Base-by-base conservation (phyloP, 1,139 yeast genomes). In the Candida anutae region DNA sequence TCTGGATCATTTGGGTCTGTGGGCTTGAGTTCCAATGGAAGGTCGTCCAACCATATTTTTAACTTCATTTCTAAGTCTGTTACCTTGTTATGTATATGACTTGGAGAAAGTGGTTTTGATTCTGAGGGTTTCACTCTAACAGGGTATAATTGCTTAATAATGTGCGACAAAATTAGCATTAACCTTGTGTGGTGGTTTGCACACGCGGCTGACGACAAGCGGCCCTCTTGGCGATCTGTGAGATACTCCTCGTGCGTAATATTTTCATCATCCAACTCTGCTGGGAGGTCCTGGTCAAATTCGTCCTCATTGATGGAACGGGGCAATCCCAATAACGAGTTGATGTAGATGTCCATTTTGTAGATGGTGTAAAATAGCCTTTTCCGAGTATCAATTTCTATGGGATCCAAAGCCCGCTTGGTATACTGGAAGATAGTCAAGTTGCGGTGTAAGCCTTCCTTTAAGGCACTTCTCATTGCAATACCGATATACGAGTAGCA, bases 401-500 rank as follows among this genome's bases (percentile, higher is more conserved):
- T 78, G 1, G 94, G 94, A 42, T 81, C 80, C 43, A 82, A 74
- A 33, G 55, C 55, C 18, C 69, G 39, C 28, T 55, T 58, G 1
- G 68, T 72, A 45, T 69, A 72, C 33, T 63, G 69, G 38, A 64
- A 64, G 5, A 62, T 55, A 17, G 74, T 65, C 27, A 82, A 62
- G 43, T 79, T 78, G 39, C 96, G 64, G 51, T 87, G 97, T 20
- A 84, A 62, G 1, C 97, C 97, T 46, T 85, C 93, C 39, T 93
- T 70, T 28, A 87, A 57, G 0, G 94, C 94, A 28, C 90, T 79
- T 47, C 96, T 64, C 43, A 87, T 58, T 0, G 95, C 96, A 28
- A 84, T 80, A n/a, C 96, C 95, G 39, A 85, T 82, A 50, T 84
- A 87, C 0, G 94, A 78, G 50, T 87, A 87, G 53, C 96, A 87